Percentiles rank a stretch among this genome's conserved stretches.
Conservation (phyloP, 2,329 filamentous ascomycete genomes). For the Nakataea oryzae region DNA sequence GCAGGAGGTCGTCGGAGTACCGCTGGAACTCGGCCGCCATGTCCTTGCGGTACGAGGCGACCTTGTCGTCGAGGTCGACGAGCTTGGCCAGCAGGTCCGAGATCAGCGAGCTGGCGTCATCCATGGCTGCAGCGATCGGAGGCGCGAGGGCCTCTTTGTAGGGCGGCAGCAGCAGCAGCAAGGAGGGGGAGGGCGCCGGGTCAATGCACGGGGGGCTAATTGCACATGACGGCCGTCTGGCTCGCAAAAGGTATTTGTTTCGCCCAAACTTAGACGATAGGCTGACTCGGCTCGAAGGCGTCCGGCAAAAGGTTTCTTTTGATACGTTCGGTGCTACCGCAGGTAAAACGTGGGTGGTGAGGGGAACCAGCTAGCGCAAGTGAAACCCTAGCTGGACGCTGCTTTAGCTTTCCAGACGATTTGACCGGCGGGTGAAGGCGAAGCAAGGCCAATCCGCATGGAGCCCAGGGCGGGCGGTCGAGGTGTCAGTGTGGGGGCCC, state of each 20-base stretch:
- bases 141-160: not conserved
- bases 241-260: not conserved
- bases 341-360: not conserved
- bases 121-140: slow-evolving; percentile 22
- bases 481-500: not conserved
- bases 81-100: slow-evolving; percentile 43
- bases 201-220: not conserved
- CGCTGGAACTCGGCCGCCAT: slow-evolving; percentile 46
- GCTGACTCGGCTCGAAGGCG: not conserved
- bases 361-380: not conserved
- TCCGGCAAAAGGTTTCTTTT: not conserved
- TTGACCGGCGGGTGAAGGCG: not conserved
- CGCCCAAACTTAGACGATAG: not conserved
- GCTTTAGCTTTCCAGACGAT: not conserved
- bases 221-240: not conserved
- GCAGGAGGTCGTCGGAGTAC: slow-evolving; percentile 40
- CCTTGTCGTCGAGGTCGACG: slow-evolving; percentile 44
- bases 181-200: not conserved
- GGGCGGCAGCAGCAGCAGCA: not conserved
- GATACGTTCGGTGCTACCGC: not conserved
- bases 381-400: not conserved
- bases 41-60: slow-evolving; percentile 44
- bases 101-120: slow-evolving; percentile 37
- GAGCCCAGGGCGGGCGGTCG: not conserved
- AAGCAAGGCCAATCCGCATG: not conserved